A percentile compares a stretch with the other conserved stretches of the same genome.
Evolutionary conservation across 1,139 yeast species (phyloP).

Genomic region (Sugiyamaella grinbergsii): DNA sequence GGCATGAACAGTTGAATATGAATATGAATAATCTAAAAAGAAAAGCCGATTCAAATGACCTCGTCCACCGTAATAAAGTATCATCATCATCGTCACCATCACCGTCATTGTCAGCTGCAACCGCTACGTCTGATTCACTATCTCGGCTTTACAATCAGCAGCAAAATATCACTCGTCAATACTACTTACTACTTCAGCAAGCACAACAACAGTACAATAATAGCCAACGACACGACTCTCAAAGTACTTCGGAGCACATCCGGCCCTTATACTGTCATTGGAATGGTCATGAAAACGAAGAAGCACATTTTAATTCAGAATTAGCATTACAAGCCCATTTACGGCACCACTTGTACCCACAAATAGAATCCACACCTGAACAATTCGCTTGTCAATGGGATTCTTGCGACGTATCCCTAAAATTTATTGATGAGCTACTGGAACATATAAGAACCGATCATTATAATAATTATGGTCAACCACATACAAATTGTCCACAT

Average conservation of each 20-base stretch:
- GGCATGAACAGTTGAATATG: conserved; percentile 6
- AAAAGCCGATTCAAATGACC: background rate
- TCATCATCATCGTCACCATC: conserved; percentile 2
- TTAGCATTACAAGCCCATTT: conserved; percentile 40
- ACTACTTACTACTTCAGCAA: conserved; percentile 4
- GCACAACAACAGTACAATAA: conserved; percentile 1
- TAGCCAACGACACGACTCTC: background rate
- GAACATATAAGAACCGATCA: conserved; percentile 43
- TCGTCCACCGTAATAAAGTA: too few relatives aligned
- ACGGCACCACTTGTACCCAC: conserved; percentile 24
- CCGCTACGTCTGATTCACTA: background rate
- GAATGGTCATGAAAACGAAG: conserved; percentile 39
- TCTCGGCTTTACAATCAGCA: conserved; percentile 16
- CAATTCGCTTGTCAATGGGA: conserved; percentile 45
- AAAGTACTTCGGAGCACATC: too few relatives aligned
- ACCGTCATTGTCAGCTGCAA: background rate
- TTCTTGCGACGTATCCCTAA: conserved; percentile 41
- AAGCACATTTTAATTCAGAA: conserved; percentile 36
- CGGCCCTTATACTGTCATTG: conserved; percentile 41
- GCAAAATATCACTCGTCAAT: conserved; percentile 7
- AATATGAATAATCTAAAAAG: conserved; percentile 6
- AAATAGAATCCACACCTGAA: conserved; percentile 9
- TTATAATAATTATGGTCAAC: conserved; percentile 33
- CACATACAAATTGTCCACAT: conserved; percentile 33
- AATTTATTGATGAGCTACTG: conserved; percentile 40